These are phyloP conservation scores for Tuber brumale DNA, from an alignment of 495 filamentous ascomycete genomes.

Conservation along the genomic window DNA sequence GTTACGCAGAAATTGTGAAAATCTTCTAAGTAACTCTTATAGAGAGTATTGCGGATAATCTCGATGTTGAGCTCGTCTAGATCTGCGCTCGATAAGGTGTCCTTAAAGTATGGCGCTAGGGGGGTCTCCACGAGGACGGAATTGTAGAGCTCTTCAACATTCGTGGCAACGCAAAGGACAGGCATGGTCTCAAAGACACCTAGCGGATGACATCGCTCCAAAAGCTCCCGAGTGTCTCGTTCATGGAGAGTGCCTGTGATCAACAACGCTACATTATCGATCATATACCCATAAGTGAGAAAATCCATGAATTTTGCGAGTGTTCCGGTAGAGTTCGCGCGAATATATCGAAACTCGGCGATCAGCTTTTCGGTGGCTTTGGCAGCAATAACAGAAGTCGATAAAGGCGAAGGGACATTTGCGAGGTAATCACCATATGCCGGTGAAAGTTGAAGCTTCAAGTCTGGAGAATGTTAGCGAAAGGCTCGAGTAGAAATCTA, in stretches of 20 bases:
- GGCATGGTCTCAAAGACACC: constrained; percentile 99
- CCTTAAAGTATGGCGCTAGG: constrained; percentile 93
- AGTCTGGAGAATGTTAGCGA: constrained; percentile 53
- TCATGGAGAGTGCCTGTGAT: constrained; percentile 98
- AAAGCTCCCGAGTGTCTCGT: constrained; percentile 88
- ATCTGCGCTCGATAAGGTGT: constrained; percentile 86
- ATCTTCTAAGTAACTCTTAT: constrained; percentile 99
- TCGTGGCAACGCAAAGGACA: constrained; percentile 92
- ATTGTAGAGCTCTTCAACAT: constrained; percentile 98
- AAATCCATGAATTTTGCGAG: constrained; percentile 94
- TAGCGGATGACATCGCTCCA: constrained; percentile 92
- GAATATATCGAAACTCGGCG: constrained; percentile 91
- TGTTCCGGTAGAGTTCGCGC: constrained; percentile 82
- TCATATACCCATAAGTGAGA: constrained; percentile 98
- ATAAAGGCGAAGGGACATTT: constrained; percentile 89
- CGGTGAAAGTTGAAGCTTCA: constrained; percentile 93
- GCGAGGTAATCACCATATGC: constrained; percentile 97
- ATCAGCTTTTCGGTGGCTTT: constrained; percentile 98
- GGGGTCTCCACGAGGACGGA: constrained; percentile 95
- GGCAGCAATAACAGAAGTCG: constrained; percentile 86
- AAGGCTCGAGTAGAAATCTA: neutral
- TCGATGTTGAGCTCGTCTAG: constrained; percentile 99
- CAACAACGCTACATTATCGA: constrained; percentile 96
- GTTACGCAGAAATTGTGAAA: constrained; percentile 88
- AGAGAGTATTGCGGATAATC: constrained; percentile 96